A percentile compares a stretch with the other conserved stretches of the same genome.
Conservation (phyloP, 1,139 yeast genomes). For the Suzukiozyma palmioleophila region DNA sequence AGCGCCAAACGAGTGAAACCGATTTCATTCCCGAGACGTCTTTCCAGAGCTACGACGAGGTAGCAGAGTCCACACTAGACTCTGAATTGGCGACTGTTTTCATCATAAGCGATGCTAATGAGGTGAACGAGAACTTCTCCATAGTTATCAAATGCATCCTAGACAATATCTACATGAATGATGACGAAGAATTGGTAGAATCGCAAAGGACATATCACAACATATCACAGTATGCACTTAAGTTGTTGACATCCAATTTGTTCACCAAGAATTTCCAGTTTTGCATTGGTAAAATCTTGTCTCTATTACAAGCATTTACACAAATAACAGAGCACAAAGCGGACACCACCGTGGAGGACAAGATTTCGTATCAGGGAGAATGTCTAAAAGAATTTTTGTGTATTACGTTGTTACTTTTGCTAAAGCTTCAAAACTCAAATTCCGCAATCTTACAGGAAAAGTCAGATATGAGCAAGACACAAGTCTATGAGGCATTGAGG, state of each 20-base stretch:
- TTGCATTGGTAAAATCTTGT: constrained; percentile 39
- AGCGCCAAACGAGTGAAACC: background rate
- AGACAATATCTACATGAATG: constrained; percentile 22
- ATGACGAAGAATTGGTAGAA: constrained; percentile 5
- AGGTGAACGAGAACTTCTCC: constrained; percentile 39
- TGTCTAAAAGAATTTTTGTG: constrained; percentile 35
- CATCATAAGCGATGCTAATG: constrained; percentile 37
- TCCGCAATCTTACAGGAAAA: constrained; percentile 15
- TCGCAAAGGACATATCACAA: constrained; percentile 23
- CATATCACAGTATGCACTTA: constrained; percentile 32
- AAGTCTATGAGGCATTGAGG: constrained; percentile 22
- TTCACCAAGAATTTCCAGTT: constrained; percentile 34
- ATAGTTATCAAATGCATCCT: constrained; percentile 31
- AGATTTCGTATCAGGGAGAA: constrained; percentile 18
- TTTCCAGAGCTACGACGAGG: background rate
- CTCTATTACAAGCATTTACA: constrained; percentile 29
- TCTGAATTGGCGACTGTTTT: constrained; percentile 19
- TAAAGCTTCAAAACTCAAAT: constrained; percentile 29
- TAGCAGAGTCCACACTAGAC: constrained; percentile 8
- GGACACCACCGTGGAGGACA: constrained; percentile 7
- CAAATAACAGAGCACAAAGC: constrained; percentile 12
- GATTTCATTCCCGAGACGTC: background rate
- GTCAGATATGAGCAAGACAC: constrained; percentile 13
- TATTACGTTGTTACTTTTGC: constrained; percentile 29
- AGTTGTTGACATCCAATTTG: constrained; percentile 35